Percentiles rank a stretch among this genome's conserved stretches.
Conservation (phyloP, 2,329 filamentous ascomycete genomes). For the Clonostachys rosea region DNA sequence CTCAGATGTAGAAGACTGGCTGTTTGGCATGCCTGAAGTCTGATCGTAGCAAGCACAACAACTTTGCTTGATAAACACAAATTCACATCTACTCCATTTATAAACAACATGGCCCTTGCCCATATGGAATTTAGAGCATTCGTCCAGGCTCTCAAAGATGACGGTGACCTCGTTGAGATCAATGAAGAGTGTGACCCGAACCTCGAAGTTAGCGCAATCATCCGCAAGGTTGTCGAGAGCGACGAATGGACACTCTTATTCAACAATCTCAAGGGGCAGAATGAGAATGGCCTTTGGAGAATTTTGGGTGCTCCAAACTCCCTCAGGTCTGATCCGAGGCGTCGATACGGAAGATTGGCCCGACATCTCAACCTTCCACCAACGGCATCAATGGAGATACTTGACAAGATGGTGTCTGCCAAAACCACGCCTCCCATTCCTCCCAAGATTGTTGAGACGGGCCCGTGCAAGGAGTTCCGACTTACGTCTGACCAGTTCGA, state of each 20-base stretch:
- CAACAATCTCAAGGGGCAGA: conserved; percentile 41
- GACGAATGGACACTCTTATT: conserved; percentile 43
- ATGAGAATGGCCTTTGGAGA: conserved; percentile 35
- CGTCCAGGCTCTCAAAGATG: conserved; percentile 31
- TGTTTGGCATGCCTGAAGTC: too few species aligned
- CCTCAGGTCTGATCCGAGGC: conserved; percentile 19
- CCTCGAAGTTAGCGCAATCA: conserved; percentile 41
- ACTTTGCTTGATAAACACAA: too few species aligned
- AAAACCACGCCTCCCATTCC: conserved; percentile 22
- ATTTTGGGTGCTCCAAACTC: conserved; percentile 38
- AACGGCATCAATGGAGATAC: conserved; percentile 27
- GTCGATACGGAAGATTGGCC: conserved; percentile 33
- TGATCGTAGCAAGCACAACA: too few species aligned
- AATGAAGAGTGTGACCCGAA: conserved; percentile 33
- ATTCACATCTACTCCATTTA: too few species aligned
- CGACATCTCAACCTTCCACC: conserved; percentile 32
- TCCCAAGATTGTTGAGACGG: conserved; percentile 25
- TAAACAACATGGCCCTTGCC: not conserved
- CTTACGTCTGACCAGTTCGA: conserved; percentile 33
- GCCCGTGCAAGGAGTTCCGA: conserved; percentile 35
- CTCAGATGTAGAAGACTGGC: too few species aligned
- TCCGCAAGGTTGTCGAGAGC: conserved; percentile 35
- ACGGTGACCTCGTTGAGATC: conserved; percentile 39
- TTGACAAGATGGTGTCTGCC: conserved; percentile 29
- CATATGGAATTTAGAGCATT: conserved; percentile 37